Percentiles rank a stretch among this genome's conserved stretches.
Evolutionary conservation across 148 eudicot genomes (phyloP).

Genomic region (Rhododendron mucronatum): DNA sequence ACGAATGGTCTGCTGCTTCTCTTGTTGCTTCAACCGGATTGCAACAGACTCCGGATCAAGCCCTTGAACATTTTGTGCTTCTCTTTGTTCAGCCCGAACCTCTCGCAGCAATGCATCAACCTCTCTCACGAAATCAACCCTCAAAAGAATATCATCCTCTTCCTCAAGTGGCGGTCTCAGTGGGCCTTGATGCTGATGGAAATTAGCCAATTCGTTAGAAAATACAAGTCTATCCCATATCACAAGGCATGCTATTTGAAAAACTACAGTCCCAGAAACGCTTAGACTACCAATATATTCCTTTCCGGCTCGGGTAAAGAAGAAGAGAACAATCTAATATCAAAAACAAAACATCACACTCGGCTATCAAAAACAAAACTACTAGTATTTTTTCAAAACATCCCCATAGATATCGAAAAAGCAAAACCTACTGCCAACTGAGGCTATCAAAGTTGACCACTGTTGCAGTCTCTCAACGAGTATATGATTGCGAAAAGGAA

Average conservation of each 20-base stretch:
- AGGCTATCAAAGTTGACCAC: background rate
- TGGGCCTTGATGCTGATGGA: constrained; percentile 75
- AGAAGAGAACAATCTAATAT: background rate
- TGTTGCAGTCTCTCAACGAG: background rate
- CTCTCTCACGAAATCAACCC: constrained; percentile 87
- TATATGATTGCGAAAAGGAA: background rate
- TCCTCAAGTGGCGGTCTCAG: constrained; percentile 54
- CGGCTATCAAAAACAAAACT: background rate
- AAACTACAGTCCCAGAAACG: background rate
- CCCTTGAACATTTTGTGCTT: constrained; percentile 32
- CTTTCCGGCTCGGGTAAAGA: too few relatives aligned
- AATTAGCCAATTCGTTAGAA: background rate
- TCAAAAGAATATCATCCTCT: constrained; percentile 67
- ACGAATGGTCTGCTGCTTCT: constrained; percentile 65
- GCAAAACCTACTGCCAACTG: background rate
- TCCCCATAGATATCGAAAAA: background rate
- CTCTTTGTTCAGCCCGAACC: constrained; percentile 46
- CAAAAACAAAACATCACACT: background rate
- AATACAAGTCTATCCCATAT: background rate
- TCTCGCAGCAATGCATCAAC: constrained; percentile 71
- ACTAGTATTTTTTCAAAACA: background rate
- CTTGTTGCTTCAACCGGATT: constrained; percentile 70
- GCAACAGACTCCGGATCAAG: constrained; percentile 90
- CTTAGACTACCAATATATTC: background rate
- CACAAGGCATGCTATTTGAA: background rate